A percentile compares a stretch with the other conserved stretches of the same genome.
Conservation (phyloP, 2,329 filamentous ascomycete species). For the Paecilomyces sp. region DNA sequence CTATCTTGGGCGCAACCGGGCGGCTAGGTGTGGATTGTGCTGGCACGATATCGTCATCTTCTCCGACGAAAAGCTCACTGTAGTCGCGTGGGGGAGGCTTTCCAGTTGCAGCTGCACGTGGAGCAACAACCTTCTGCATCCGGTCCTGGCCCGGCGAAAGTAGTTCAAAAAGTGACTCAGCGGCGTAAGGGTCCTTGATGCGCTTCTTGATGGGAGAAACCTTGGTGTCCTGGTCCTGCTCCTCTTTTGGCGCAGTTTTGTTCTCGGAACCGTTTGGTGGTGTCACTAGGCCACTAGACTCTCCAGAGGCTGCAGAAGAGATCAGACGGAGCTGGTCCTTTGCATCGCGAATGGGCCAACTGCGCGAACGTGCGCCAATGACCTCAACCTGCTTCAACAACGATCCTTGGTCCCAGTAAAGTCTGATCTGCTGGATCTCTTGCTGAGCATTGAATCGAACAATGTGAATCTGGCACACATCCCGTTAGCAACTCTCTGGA, state of each 20-base stretch:
- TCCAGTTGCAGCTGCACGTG: constrained; percentile 56
- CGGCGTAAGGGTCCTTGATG: constrained; percentile 37
- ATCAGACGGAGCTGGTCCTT: constrained; percentile 77
- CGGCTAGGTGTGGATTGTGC: constrained; percentile 7
- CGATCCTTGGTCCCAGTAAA: constrained; percentile 92
- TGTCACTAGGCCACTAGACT: constrained; percentile 3
- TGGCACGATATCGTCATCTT: constrained; percentile 29
- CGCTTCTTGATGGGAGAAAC: constrained; percentile 33
- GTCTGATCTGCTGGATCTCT: constrained; percentile 79
- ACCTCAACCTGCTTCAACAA: constrained; percentile 90
- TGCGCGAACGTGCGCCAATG: constrained; percentile 81
- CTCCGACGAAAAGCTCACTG: constrained; percentile 60
- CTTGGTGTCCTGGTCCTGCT: constrained; percentile 9
- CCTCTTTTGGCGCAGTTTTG: neutral
- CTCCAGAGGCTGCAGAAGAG: constrained; percentile 40
- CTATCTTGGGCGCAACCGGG: constrained; percentile 11
- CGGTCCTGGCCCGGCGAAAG: constrained; percentile 53
- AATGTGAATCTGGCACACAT: constrained; percentile 63
- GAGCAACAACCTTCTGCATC: constrained; percentile 49
- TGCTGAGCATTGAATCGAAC: constrained; percentile 70
- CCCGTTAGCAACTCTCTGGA: constrained; percentile 5
- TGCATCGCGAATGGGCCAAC: constrained; percentile 90
- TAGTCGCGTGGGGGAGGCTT: constrained; percentile 62
- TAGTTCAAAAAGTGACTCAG: constrained; percentile 61
- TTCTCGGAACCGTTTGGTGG: constrained; percentile 2